These are phyloP conservation scores for Onygenales sp. DNA, from an alignment of 2,329 filamentous ascomycete genomes.

Conservation along the genomic window DNA sequence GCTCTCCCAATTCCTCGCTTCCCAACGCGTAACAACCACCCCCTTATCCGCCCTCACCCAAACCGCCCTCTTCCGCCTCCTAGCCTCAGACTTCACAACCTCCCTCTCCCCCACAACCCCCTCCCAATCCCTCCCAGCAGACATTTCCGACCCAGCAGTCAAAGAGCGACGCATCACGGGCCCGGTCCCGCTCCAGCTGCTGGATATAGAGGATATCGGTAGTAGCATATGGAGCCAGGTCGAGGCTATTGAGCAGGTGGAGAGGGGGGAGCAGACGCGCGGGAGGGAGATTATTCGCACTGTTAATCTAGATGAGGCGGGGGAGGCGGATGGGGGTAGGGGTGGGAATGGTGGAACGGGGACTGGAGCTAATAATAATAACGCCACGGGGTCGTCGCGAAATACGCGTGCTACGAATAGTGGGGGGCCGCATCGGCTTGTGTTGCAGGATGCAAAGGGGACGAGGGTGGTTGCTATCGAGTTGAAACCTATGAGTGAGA, in stretches of 20 bases:
- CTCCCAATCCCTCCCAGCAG: conserved; percentile 45
- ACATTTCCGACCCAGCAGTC: conserved; percentile 44
- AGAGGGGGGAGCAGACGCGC: conserved; percentile 41
- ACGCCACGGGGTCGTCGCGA: neutral
- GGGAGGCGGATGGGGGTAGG: conserved; percentile 4
- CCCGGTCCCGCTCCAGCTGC: conserved; percentile 67
- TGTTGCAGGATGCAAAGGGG: conserved; percentile 71
- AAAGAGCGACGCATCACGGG: conserved; percentile 49
- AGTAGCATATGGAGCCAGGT: conserved; percentile 78
- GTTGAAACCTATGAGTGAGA: conserved; percentile 52
- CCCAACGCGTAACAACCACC: conserved; percentile 40
- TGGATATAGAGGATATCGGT: conserved; percentile 77
- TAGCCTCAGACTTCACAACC: conserved; percentile 65
- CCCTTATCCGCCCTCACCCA: conserved; percentile 64
- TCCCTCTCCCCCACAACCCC: conserved; percentile 34
- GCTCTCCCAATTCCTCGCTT: conserved; percentile 54
- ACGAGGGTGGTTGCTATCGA: conserved; percentile 64
- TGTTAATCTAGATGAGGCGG: conserved; percentile 43
- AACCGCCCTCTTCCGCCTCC: conserved; percentile 70
- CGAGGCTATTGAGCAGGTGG: conserved; percentile 54
- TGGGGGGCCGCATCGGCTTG: conserved; percentile 62
- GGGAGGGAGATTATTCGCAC: conserved; percentile 78
- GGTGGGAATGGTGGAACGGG: conserved; percentile 1
- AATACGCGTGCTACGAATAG: conserved; percentile 11
- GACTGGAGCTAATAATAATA: conserved; percentile 12